A percentile compares a stretch with the other conserved stretches of the same genome.
Conservation (phyloP, 805 yeast species). For the Metschnikowia vanudenii region DNA sequence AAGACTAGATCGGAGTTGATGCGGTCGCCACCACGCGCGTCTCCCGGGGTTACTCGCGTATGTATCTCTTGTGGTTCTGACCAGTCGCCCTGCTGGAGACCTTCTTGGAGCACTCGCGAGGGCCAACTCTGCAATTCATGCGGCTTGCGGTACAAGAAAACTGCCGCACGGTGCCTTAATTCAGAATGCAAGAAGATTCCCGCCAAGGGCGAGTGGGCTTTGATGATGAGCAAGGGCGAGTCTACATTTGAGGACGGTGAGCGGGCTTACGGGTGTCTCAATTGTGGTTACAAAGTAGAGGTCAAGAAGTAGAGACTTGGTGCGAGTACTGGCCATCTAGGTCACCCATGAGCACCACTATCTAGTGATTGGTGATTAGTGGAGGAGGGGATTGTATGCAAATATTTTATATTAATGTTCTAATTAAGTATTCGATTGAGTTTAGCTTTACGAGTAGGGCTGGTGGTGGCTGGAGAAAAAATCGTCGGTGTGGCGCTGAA, state of each 20-base stretch:
- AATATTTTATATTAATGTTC: too few species aligned
- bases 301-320: constrained; percentile 31
- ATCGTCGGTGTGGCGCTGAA: too few species aligned
- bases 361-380: too few species aligned
- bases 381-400: too few species aligned
- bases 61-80: constrained; percentile 90
- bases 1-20: constrained; percentile 31
- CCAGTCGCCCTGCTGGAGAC: constrained; percentile 98
- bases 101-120: constrained; percentile 85
- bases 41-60: constrained; percentile 43
- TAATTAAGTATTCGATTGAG: too few species aligned
- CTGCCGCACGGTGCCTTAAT: constrained; percentile 86
- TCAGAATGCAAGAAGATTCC: constrained; percentile 81
- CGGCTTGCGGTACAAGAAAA: constrained; percentile 91
- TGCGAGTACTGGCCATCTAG: too few species aligned
- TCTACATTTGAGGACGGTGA: constrained; percentile 37
- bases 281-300: constrained; percentile 44
- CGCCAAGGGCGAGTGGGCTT: constrained; percentile 92
- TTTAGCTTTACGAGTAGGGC: too few species aligned
- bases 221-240: constrained; percentile 74
- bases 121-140: constrained; percentile 98
- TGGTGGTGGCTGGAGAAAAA: too few species aligned
- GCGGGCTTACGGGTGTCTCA: constrained; percentile 41
- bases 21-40: constrained; percentile 32
- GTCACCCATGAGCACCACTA: too few species aligned